Conservation (phyloP, 768 basidiomycete genomes). For the Auricularia auricula-judae region DNA sequence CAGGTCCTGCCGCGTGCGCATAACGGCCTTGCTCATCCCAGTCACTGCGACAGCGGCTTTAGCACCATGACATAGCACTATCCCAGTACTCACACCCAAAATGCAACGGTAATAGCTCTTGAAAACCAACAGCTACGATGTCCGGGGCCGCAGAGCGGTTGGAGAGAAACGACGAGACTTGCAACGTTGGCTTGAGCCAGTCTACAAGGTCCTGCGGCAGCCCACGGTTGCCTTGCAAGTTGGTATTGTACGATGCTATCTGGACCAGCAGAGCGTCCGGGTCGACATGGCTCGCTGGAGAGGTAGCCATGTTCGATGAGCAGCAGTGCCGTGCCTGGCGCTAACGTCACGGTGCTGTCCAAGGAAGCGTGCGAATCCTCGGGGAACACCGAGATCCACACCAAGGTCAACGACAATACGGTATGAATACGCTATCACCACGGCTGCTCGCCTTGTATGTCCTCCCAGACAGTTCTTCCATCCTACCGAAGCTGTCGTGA, state of each 20-base stretch:
- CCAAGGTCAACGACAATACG: too few species aligned
- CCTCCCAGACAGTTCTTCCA: too few species aligned
- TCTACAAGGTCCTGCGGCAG: conserved; percentile 80
- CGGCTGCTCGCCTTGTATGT: too few species aligned
- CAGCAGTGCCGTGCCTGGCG: too few species aligned
- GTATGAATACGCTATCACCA: too few species aligned
- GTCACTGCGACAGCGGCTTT: conserved; percentile 38
- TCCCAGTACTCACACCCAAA: conserved; percentile 55
- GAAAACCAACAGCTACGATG: conserved; percentile 84
- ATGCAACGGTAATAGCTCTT: conserved; percentile 85
- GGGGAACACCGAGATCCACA: too few species aligned
- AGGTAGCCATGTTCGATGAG: too few species aligned
- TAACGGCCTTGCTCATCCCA: conserved; percentile 60
- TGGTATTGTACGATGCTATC: conserved; percentile 86
- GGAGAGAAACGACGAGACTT: conserved; percentile 62
- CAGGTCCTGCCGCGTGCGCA: conserved; percentile 56
- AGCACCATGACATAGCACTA: neutral
- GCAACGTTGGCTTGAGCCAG: conserved; percentile 80
- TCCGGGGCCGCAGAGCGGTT: conserved; percentile 56
- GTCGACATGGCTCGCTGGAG: neutral
- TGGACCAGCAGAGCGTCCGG: conserved; percentile 40
- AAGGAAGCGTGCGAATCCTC: too few species aligned
- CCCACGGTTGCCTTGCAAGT: conserved; percentile 65
- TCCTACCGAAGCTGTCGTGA: too few species aligned
- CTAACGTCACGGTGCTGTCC: too few species aligned